Evolutionary conservation across 2,329 filamentous ascomycete genomes (phyloP), one percentile per base, ranked within the genome.

Genomic region (Madurella mycetomatis): DNA sequence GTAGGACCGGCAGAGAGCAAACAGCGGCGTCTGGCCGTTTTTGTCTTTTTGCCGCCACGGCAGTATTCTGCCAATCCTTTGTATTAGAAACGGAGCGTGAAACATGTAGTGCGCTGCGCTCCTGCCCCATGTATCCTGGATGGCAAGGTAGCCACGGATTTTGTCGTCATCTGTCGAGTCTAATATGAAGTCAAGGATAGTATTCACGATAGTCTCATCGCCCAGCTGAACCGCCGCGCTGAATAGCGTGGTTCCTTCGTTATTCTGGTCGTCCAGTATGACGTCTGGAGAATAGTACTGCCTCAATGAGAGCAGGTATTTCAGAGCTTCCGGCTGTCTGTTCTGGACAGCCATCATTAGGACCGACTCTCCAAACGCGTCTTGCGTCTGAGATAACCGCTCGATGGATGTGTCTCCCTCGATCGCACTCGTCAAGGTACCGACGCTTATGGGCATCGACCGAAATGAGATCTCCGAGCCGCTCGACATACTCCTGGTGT

Each of bases 61-160:
- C 50, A 99, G 76, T 60, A 92, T 73, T 56, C 81, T 79, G 2
- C 91, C 92, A 56, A 97, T 86, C 51, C 81, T 80, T 43, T 77
- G 74, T 61, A 99, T 94, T 17, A 99, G 76, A 50, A 82, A 79
- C 2, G 94, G 94, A 9, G 90, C 86, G 66, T 96, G 88, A 73
- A 99, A 99, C 15, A 99, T 78, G 69, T 99, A 99, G 70, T 99
- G 94, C n/a, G 87, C 94, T 49, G 90, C 82, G 58, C 91, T 95
- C 62, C 94, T 85, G 18, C 92, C 94, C 75, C 91, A 87, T 39
- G 81, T 83, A 66, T 99, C 94, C 64, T 92, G 87, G 57, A 81
- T 77, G 4, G 82, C 77, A 46, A 97, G 72, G 66, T 99, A 97
- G 7, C 76, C 73, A 42, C 74, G 70, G 31, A 95, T 70, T 47